Evolutionary conservation across 331 rosid species (phyloP), one percentile per base, ranked within the genome.

Genomic region (Malus hybrid): DNA sequence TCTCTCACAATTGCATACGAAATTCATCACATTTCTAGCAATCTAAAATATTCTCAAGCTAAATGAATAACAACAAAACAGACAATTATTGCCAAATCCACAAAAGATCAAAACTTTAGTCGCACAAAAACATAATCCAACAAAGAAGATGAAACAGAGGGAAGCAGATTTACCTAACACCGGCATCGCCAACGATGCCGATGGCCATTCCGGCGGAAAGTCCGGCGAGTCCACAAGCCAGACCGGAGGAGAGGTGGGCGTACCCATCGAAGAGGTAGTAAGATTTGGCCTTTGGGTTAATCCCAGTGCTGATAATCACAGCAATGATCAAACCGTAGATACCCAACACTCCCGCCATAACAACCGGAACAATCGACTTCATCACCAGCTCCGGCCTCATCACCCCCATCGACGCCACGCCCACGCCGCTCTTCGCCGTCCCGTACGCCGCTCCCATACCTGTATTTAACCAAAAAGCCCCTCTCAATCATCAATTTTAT

Each of bases 391-490:
- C 90, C 4, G 92, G 90, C 75, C 91, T 81, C 92, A 88, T 91
- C 54, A 88, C 91, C 5, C 92, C 95, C 92, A 90, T 90, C 12
- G 92, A 90, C 7, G 95, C 92, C 22, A 90, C 95, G 0, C 95
- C 95, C 10, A 90, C 96, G 0, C 93, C 93, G 33, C 93, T 90
- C 81, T 90, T 90, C 8, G 93, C 93, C 2, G 92, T 90, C 15
- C 92, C 96, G 61, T 90, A 90, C 20, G 92, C 96, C 65, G 92
- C 90, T 48, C 93, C 93, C 89, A 85, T 85, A 77, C 90, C 89
- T 86, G 50, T 22, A 66, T 46, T 46, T 61, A 11, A 29, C 4
- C 52, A 76, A 34, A 62, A 22, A 33, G n/a, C 33, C 11, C 12
- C 13, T n/a, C 11, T 28, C n/a, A 69, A 4, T 9, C 7, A 34